Base-by-base conservation (phyloP, 768 basidiomycete species). In the Porpolomopsis calyptriformis region DNA sequence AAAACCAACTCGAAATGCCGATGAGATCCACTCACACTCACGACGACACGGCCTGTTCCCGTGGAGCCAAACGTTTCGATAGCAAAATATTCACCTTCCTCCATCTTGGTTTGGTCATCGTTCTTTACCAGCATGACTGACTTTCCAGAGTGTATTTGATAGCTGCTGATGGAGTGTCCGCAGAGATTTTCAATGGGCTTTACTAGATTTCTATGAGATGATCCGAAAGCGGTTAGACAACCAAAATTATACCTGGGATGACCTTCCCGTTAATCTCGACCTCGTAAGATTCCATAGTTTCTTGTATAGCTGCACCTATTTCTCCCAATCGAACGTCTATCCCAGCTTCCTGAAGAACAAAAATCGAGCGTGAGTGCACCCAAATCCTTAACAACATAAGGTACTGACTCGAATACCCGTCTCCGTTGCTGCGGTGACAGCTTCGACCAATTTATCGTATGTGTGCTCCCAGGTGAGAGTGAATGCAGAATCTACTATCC, bases 11-110 rank as follows among this genome's bases (percentile, higher is more conserved):
- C 18, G 26, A 18, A 27, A 25, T 9, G 8, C 24, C 24, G 38
- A 52, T 14, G 4, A 36, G 4, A 3, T 24, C 35, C 11, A 58
- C 68, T 55, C 54, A 88, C 89, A 50, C 73, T 74, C 57, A 97
- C 94, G 12, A 88, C 72, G 18, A 96, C 88, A 20, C 78, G 72
- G 6, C 93, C 96, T 34, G 84, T 73, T 12, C 96, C 94, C 0
- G 94, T 98, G n/a, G 86, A 88, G 9, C 96, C 96, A 61, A 99
- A 99, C 1, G 96, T 99, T 64, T 99, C 96, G 46, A 99, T 94
- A 7, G 96, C 96, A 61, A 89, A 99, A 60, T 98, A 97, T 57
- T 98, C 96, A 33, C 93, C 96, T 64, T 99, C 96, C 59, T 98
- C 96, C 96, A 99, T 99, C 66, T 89, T 94, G 11, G 85, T 89